Percentiles rank a stretch among this genome's conserved stretches.
Conservation (phyloP, 108 stramenopile genomes). For the Nitzschia inconspicua region DNA sequence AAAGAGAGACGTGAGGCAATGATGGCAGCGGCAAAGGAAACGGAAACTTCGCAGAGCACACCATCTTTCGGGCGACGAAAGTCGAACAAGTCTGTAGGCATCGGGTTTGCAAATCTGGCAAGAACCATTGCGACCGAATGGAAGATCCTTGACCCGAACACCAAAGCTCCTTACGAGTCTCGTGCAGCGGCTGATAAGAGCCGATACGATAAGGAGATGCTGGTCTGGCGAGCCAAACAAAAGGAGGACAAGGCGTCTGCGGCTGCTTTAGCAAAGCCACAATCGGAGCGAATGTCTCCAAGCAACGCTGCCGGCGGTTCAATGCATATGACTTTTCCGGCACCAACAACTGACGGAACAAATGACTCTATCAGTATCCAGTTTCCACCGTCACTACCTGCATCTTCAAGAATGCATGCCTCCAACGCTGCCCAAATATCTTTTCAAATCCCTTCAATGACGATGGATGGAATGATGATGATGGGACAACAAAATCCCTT, state of each 20-base stretch:
- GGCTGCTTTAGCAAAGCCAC: neutral
- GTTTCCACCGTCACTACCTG: too few relatives aligned
- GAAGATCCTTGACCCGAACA: constrained; percentile 40
- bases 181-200: constrained; percentile 36
- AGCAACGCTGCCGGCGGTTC: too few relatives aligned
- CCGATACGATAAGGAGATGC: constrained; percentile 38
- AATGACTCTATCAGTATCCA: too few relatives aligned
- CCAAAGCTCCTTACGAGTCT: constrained; percentile 38
- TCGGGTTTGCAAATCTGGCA: constrained; percentile 64
- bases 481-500: too few relatives aligned
- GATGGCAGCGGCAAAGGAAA: constrained; percentile 7
- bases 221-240: constrained; percentile 41
- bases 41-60: neutral
- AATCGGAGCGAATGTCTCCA: too few relatives aligned
- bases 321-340: too few relatives aligned
- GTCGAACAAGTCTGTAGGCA: constrained; percentile 27
- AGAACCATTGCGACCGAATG: constrained; percentile 59
- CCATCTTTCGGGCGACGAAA: too few relatives aligned
- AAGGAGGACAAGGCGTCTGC: constrained; percentile 23
- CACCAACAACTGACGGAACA: too few relatives aligned
- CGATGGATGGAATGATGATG: too few relatives aligned
- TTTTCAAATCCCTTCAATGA: too few relatives aligned
- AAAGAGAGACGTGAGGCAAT: constrained; percentile 36
- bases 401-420: too few relatives aligned
- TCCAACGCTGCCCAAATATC: too few relatives aligned